A percentile compares a stretch with the other conserved stretches of the same genome.
Conservation (phyloP, 352 stramenopile species). For the Phytophthora citrophthora region DNA sequence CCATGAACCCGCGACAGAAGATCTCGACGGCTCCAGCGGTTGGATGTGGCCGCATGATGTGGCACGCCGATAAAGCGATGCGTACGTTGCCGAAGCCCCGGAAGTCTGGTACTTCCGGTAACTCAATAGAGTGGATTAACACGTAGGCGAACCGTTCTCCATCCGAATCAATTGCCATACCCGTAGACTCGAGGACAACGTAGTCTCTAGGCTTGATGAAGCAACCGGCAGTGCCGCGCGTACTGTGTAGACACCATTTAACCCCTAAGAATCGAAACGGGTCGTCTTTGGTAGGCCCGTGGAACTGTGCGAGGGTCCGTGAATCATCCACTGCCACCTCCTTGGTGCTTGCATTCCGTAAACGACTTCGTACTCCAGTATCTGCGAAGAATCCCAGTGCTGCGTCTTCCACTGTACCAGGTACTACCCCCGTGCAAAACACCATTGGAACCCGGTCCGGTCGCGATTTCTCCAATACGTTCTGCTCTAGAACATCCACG, state of each 20-base stretch:
- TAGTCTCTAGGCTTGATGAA: slow-evolving; percentile 62
- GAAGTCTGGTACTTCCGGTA: slow-evolving; percentile 40
- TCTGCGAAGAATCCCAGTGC: slow-evolving; percentile 44
- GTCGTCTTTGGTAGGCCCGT: slow-evolving; percentile 44
- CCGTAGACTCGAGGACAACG: slow-evolving; percentile 52
- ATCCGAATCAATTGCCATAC: slow-evolving; percentile 42
- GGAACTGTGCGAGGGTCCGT: slow-evolving; percentile 39
- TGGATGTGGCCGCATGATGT: slow-evolving; percentile 38
- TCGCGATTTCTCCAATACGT: slow-evolving; percentile 32
- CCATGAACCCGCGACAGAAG: slow-evolving; percentile 48
- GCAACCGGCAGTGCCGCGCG: slow-evolving; percentile 6
- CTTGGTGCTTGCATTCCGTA: slow-evolving; percentile 27
- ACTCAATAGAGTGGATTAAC: slow-evolving; percentile 41
- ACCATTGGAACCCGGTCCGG: slow-evolving; percentile 35
- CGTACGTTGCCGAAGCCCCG: slow-evolving; percentile 30
- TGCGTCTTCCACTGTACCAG: slow-evolving; percentile 50
- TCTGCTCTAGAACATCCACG: slow-evolving; percentile 26
- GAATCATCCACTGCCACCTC: slow-evolving; percentile 32
- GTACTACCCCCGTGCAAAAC: slow-evolving; percentile 29
- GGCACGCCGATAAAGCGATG: slow-evolving; percentile 38
- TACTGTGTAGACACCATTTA: slow-evolving; percentile 45
- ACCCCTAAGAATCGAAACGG: slow-evolving; percentile 55
- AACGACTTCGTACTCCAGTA: slow-evolving; percentile 34
- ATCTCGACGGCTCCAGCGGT: slow-evolving; percentile 39
- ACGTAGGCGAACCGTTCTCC: slow-evolving; percentile 38